Percentiles rank a stretch among this genome's conserved stretches.
Conservation (phyloP, 192 early-diverging fungal genomes). For the Kappamyces sp. region DNA sequence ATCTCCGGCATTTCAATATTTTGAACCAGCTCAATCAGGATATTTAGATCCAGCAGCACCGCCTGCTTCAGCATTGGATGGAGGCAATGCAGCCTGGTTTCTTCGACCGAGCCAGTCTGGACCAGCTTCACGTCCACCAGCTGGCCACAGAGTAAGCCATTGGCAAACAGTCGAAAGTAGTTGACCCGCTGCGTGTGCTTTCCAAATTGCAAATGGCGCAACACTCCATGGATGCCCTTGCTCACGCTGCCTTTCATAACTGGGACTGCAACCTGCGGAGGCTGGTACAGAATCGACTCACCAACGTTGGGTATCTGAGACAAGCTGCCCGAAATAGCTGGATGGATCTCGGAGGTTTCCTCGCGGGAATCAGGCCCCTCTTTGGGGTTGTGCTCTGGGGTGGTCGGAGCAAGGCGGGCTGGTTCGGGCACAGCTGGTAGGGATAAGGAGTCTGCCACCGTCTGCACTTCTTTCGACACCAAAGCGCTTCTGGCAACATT, state of each 20-base stretch:
- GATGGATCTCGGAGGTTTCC: too few species aligned
- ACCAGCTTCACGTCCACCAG: background rate
- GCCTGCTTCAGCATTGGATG: slow-evolving; percentile 11
- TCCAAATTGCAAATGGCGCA: slow-evolving; percentile 9
- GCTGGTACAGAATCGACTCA: too few species aligned
- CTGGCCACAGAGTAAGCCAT: slow-evolving; percentile 5
- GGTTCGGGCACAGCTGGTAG: too few species aligned
- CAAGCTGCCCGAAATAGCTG: too few species aligned
- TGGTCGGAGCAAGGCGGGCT: too few species aligned
- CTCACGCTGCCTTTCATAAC: slow-evolving; percentile 9
- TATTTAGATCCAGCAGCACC: background rate
- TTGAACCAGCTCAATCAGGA: background rate
- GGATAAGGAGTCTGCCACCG: too few species aligned
- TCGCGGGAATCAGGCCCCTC: too few species aligned
- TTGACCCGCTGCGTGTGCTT: background rate
- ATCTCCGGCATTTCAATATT: background rate
- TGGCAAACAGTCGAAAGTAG: background rate
- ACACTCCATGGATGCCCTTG: slow-evolving; percentile 4
- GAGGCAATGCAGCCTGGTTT: background rate
- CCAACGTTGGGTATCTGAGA: too few species aligned
- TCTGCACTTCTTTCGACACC: too few species aligned
- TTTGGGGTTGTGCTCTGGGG: too few species aligned
- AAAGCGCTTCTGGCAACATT: too few species aligned
- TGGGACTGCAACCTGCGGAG: slow-evolving; percentile 2
- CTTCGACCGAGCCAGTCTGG: background rate